Evolutionary conservation across 768 basidiomycete species (phyloP), one percentile per base, ranked within the genome.

Genomic region (Boletus sp.): DNA sequence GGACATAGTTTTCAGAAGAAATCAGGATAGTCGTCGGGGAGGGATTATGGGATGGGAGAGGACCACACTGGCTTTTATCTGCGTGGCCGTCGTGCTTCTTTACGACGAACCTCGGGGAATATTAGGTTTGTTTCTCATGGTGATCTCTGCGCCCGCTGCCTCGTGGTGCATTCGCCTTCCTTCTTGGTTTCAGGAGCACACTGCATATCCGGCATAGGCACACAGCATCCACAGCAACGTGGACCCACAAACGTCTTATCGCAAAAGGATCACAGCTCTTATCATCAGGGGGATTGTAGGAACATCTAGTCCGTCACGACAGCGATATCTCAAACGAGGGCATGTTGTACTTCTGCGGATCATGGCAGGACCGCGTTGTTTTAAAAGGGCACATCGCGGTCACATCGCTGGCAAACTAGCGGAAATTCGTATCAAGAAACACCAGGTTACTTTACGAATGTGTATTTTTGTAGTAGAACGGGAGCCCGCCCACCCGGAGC

Each of bases 181-280:
- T 23, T 49, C 43, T 19, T 47, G 14, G 21, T 15, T 37, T 29
- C 33, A 35, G 14, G 23, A 23, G 42, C 41, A 39, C 23, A 9
- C 34, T n/a, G 7, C 30, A 23, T 39, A 25, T 8, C 5, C 5
- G 9, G 13, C 11, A 19, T 30, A 9, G 33, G 35, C 33, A 5
- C 49, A 38, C 53, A 39, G 45, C 25, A 52, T 50, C 51, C 17
- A 62, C 65, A 61, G 66, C 61, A 68, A 57, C 53, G 54, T 61
- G 64, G 62, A 54, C 56, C 61, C 4, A 57, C 56, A 57, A 14
- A 4, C 37, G 32, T 51, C 55, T 64, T 65, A 65, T 62, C 60
- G 11, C 46, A 33, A 38, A n/a, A 34, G 43, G 39, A 32, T 23
- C 21, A 17, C 32, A 17, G 14, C 9, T 14, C 47, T 23, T 13